Percentiles rank a stretch among this genome's conserved stretches.
Evolutionary conservation across 305 asterid genomes (phyloP).

Genomic region (Rubia occidens): DNA sequence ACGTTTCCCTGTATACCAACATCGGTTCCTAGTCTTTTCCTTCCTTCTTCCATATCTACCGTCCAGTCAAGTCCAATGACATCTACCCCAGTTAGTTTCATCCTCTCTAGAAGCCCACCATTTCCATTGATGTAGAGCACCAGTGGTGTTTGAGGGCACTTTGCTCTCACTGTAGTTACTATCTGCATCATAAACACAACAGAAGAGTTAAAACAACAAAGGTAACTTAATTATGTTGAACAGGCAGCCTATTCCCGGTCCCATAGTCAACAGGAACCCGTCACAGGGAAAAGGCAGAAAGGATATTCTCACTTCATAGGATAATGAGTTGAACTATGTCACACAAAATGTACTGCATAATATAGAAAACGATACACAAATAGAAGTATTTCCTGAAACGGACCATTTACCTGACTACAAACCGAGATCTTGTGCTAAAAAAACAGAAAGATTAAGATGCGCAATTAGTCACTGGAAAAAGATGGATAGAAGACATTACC

Average conservation of each 20-base stretch:
- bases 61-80: slow-evolving; percentile 95
- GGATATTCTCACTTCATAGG: background rate
- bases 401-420: background rate
- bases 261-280: background rate
- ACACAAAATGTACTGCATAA: background rate
- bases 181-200: slow-evolving; percentile 39
- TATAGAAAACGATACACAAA: background rate
- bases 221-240: background rate
- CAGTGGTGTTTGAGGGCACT: slow-evolving; percentile 77
- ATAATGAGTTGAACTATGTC: background rate
- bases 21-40: slow-evolving; percentile 65
- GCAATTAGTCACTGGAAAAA: slow-evolving; percentile 6
- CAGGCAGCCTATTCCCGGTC: background rate
- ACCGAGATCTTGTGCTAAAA: background rate
- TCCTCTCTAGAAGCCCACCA: slow-evolving; percentile 80
- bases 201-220: background rate
- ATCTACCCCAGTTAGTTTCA: slow-evolving; percentile 80
- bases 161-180: slow-evolving; percentile 48
- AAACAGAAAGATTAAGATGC: background rate
- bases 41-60: slow-evolving; percentile 78
- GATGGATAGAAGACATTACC: slow-evolving; percentile 32
- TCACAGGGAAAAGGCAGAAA: background rate
- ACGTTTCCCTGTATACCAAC: slow-evolving; percentile 81
- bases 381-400: background rate
- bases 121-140: slow-evolving; percentile 87